phyloP scores from a whole-genome alignment of 2,329 filamentous ascomycete species.

The Calonectria crousiana region DNA sequence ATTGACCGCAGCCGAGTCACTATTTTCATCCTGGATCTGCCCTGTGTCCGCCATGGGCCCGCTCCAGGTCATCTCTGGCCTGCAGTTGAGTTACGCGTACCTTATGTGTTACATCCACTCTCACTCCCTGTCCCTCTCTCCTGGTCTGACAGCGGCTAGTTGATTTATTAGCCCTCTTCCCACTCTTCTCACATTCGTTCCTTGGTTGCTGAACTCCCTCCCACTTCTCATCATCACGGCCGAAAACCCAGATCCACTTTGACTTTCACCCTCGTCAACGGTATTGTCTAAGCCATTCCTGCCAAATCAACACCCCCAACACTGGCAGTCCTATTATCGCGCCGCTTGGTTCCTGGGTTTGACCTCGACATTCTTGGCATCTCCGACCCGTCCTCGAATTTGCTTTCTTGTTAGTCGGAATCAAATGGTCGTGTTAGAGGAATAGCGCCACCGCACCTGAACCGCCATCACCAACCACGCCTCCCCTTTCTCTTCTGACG shows the following conservation, averaged over 20 bases:
- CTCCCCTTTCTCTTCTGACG: not conserved
- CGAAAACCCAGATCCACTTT: not conserved
- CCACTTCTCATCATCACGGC: not conserved
- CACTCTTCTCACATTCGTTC: not conserved
- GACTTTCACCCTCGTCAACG: not conserved
- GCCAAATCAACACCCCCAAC: not conserved
- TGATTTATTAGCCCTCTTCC: not conserved
- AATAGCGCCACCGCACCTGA: not conserved
- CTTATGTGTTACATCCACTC: conserved; percentile 7
- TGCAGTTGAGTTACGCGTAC: conserved; percentile 8
- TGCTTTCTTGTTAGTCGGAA: not conserved
- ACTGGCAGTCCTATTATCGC: no score
- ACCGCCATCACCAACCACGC: not conserved
- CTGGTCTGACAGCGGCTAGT: not conserved
- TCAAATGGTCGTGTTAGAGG: conserved; percentile 14
- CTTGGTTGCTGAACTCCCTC: not conserved
- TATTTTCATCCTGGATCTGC: not conserved
- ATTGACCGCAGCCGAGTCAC: not conserved
- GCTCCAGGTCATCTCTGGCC: conserved; percentile 1
- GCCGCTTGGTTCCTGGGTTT: not conserved
- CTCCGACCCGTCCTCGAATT: not conserved
- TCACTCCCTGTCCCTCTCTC: not conserved
- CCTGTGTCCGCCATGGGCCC: not conserved
- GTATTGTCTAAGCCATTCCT: not conserved
- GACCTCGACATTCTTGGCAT: not conserved